Conservation (phyloP, 371 early-diverging fungal species). For the Syncephalis plumigaleata region DNA sequence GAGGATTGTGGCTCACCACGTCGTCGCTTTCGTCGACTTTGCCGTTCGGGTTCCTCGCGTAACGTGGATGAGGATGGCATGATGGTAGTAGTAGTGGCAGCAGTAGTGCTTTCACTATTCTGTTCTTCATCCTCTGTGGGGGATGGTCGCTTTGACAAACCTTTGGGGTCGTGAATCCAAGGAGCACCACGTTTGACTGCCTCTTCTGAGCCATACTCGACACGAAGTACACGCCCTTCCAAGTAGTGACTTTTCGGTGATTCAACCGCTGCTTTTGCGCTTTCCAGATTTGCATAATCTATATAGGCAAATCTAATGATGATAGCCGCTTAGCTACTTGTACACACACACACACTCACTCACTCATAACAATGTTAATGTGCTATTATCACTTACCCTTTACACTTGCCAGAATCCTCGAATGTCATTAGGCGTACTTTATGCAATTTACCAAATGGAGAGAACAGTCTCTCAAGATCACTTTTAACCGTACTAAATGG, state of each 20-base stretch:
- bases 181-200: slow-evolving; percentile 10
- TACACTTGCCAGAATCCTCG: slow-evolving; percentile 55
- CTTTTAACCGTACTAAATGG: slow-evolving; percentile 45
- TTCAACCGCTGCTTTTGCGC: slow-evolving; percentile 40
- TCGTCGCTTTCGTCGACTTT: no score
- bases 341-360: no score
- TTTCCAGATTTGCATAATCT: slow-evolving; percentile 38
- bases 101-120: no score
- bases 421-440: slow-evolving; percentile 53
- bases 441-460: slow-evolving; percentile 37
- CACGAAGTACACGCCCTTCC: slow-evolving; percentile 20
- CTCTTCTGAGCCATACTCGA: slow-evolving; percentile 33
- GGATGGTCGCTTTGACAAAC: no score
- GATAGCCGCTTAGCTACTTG: no score
- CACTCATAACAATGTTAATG: no score
- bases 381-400: slow-evolving; percentile 43
- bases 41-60: no score
- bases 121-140: no score
- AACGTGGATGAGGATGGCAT: no score
- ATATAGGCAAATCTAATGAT: slow-evolving; percentile 37
- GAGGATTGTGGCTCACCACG: no score
- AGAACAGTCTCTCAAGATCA: slow-evolving; percentile 35
- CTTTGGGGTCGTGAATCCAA: neutral
- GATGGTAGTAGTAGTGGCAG: no score
- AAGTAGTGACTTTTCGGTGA: slow-evolving; percentile 22